Base-by-base conservation (phyloP, 176 grass and related monocot genomes). In the Ampelocalamus luodianensis region DNA sequence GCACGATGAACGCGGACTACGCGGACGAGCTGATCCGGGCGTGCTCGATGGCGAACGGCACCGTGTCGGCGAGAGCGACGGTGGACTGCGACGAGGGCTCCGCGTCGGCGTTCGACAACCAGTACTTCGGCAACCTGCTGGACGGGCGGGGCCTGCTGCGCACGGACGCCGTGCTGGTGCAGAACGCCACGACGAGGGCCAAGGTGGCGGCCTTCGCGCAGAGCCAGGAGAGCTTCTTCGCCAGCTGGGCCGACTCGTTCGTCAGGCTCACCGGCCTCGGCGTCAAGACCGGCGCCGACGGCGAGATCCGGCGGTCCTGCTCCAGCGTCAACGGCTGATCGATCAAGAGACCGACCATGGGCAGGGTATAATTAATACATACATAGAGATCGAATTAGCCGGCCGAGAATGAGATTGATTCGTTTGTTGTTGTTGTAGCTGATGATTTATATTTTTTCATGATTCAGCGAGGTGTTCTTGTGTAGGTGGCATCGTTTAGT, bases 111-210 rank as follows among this genome's bases (percentile, higher is more conserved):
- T 98, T 98, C 71, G 93, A 98, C 73, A 98, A 94, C 86, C 87
- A 89, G 10, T 98, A 98, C 87, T 98, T 87, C 89, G 65, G 5
- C 68, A 98, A 95, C 83, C 87, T 95, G 45, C 78, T 98, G 45
- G 82, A 49, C 8, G 91, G 91, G 61, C 89, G 80, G 23, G 96
- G 96, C 32, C 85, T 98, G 42, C 78, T 98, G 76, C 89, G 80
- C 50, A 93, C 96, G 15, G 96, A 98, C 82, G 89, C 96, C 46
- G 91, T 80, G 69, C 93, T 98, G 38, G 72, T 87, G 74, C 79
- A 81, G 65, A 92, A 98, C 55, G 56, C 82, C 1, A 93, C 88
- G 61, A 91, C 96, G 60, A 78, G 83, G 74, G 83, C 81, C 29
- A 70, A 29, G 63, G 89, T 95, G 51, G 77, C 85, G 12, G 85